Percentiles rank a stretch among this genome's conserved stretches.
phyloP scores from a whole-genome alignment of 1,284 basidiomycete genomes.

The Rhodotorula sp. region DNA sequence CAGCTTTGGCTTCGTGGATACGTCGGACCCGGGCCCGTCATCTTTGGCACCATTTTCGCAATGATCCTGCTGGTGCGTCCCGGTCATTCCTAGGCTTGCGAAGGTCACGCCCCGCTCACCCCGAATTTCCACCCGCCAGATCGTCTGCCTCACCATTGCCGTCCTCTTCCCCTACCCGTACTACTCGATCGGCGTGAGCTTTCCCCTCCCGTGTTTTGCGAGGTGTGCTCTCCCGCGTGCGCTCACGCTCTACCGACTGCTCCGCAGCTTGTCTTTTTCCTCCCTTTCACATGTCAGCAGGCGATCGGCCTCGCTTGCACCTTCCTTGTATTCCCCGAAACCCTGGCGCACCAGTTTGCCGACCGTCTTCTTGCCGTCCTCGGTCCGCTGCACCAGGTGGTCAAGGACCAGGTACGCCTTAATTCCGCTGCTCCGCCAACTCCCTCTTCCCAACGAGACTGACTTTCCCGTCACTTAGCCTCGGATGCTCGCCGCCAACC shows the following conservation, averaged over 20 bases:
- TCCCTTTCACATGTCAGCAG: constrained; percentile 38
- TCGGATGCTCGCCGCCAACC: constrained; percentile 35
- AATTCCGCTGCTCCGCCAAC: too few species aligned
- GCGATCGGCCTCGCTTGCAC: constrained; percentile 37
- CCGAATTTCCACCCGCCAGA: not conserved
- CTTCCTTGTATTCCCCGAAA: constrained; percentile 43
- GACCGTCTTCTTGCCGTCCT: constrained; percentile 40
- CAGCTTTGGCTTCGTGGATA: constrained; percentile 32
- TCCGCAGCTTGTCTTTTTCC: constrained; percentile 32
- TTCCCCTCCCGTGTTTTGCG: too few species aligned
- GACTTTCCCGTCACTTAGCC: too few species aligned
- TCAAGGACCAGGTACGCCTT: constrained; percentile 17
- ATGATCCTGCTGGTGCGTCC: constrained; percentile 12
- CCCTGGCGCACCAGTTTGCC: constrained; percentile 41
- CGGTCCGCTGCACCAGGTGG: constrained; percentile 25
- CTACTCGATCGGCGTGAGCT: constrained; percentile 31
- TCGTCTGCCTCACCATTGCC: constrained; percentile 34
- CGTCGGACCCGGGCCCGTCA: constrained; percentile 28
- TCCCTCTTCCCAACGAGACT: too few species aligned
- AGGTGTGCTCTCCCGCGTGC: not conserved
- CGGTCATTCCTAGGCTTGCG: too few species aligned
- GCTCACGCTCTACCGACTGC: not conserved
- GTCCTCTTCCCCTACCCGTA: constrained; percentile 38
- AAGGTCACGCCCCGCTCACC: too few species aligned
- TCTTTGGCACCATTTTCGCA: constrained; percentile 16